Conservation (phyloP, 2,329 filamentous ascomycete genomes). For the Alternaria sp. region DNA sequence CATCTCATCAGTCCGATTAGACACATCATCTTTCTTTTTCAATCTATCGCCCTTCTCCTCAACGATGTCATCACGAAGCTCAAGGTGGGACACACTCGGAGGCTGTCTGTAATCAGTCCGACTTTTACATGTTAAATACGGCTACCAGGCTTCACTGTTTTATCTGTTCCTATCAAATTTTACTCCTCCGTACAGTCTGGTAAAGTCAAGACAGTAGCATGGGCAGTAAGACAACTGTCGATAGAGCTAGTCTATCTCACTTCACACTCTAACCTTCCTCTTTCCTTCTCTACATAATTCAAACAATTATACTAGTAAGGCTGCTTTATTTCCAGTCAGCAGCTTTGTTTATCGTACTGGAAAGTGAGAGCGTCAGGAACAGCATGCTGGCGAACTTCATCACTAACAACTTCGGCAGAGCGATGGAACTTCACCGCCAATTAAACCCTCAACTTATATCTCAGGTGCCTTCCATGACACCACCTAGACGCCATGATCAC, state of each 20-base stretch:
- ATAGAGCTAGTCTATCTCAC: background rate
- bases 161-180: background rate
- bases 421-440: background rate
- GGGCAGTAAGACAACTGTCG: background rate
- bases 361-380: background rate
- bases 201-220: background rate
- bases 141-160: background rate
- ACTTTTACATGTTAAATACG: background rate
- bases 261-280: background rate
- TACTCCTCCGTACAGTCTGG: background rate
- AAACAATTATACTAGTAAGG: background rate
- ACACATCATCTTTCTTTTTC: background rate
- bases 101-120: background rate
- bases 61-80: background rate
- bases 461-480: rapidly evolving
- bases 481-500: rapidly evolving
- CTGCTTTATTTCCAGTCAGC: no score
- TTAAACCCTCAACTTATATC: rapidly evolving
- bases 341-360: background rate
- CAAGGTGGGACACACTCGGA: background rate
- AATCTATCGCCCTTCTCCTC: background rate
- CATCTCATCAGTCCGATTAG: background rate
- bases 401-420: background rate
- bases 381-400: background rate
- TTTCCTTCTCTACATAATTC: background rate